Conservation (phyloP, 257 asterid genomes). For the Ocimum tenuiflorum region DNA sequence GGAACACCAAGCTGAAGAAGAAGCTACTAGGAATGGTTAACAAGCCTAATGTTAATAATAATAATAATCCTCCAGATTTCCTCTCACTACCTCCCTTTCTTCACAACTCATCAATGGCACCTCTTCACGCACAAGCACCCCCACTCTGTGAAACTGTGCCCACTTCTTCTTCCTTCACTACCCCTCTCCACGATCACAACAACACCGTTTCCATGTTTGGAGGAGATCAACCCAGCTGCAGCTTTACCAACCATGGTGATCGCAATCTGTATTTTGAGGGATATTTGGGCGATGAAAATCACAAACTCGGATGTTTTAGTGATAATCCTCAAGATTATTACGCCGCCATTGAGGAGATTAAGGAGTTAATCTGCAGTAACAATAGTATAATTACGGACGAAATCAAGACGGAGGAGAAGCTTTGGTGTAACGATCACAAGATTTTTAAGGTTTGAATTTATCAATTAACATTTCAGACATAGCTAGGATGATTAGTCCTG, state of each 20-base stretch:
- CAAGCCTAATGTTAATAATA: not conserved
- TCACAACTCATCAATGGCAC: not conserved
- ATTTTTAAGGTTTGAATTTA: constrained; percentile 10
- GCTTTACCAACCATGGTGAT: constrained; percentile 31
- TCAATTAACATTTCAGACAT: not conserved
- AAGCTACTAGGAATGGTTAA: constrained; percentile 27
- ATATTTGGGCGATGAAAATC: constrained; percentile 22
- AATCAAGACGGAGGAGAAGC: constrained; percentile 40
- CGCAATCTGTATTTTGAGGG: constrained; percentile 19
- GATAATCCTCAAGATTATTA: constrained; percentile 37
- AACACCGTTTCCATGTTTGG: constrained; percentile 25
- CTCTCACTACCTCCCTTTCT: not conserved
- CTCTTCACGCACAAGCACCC: constrained; percentile 2
- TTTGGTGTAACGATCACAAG: constrained; percentile 17
- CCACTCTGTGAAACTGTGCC: not conserved
- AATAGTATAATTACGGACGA: constrained; percentile 29
- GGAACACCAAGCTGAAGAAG: constrained; percentile 93
- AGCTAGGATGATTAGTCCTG: not conserved
- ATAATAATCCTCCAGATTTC: not conserved
- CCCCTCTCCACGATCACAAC: not conserved
- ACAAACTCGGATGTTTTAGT: constrained; percentile 6
- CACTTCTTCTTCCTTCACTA: not conserved
- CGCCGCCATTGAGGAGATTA: constrained; percentile 56
- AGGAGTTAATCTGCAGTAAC: constrained; percentile 54
- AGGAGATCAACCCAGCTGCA: constrained; percentile 32